phyloP scores from a whole-genome alignment of 2,329 filamentous ascomycete genomes.

The Botryotinia convoluta region DNA sequence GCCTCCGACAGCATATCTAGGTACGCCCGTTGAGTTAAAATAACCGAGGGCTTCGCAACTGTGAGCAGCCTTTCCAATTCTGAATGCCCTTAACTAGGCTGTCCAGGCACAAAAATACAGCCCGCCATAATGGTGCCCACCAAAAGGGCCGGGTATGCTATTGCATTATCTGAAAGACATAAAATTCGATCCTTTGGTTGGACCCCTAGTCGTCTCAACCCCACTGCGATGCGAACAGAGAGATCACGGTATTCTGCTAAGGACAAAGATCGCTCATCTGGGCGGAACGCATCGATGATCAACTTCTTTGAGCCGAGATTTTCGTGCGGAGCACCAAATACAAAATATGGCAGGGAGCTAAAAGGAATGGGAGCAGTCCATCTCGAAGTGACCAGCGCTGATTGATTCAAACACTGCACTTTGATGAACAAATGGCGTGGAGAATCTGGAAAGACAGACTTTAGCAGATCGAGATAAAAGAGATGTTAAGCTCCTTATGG shows the following conservation, averaged over 20 bases:
- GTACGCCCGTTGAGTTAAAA: neutral
- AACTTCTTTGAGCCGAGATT: neutral
- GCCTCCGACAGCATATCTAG: no score
- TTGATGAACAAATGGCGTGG: neutral
- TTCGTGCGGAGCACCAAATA: slow-evolving; percentile 1
- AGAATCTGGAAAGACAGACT: neutral
- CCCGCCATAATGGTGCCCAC: neutral
- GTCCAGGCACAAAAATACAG: neutral
- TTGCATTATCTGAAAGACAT: neutral
- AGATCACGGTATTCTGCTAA: neutral
- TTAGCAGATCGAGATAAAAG: neutral
- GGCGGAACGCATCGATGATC: neutral
- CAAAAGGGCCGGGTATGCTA: neutral
- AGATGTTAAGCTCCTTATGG: neutral
- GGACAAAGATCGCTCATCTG: neutral
- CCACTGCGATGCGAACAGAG: neutral
- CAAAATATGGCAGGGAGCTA: neutral
- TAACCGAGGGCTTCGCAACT: neutral
- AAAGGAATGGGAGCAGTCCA: neutral
- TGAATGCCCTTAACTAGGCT: neutral
- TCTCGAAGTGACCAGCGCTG: neutral
- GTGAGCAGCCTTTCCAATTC: neutral
- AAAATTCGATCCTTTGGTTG: neutral
- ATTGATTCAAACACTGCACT: neutral
- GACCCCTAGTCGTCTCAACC: neutral